These are phyloP conservation scores for Discostella stelligeroides DNA, from an alignment of 108 stramenopile species.

Conservation along the genomic window DNA sequence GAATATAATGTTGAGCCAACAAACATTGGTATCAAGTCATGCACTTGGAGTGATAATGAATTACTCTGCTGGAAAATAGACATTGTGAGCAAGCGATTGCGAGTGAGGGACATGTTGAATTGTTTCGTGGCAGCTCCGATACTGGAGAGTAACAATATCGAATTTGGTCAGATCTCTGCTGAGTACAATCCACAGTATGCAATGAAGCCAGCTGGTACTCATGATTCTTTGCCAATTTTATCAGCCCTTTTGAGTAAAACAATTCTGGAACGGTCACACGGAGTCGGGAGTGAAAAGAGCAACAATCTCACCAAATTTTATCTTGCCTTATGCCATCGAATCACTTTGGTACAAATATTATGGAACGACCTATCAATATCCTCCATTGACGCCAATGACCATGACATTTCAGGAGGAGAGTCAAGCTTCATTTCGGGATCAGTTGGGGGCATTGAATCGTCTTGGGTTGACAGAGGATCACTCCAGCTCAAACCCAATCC, in stretches of 20 bases:
- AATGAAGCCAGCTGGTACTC: background rate
- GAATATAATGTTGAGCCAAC: conserved; percentile 4
- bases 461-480: conserved; percentile 36
- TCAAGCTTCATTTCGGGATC: conserved; percentile 13
- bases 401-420: conserved; percentile 38
- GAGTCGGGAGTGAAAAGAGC: background rate
- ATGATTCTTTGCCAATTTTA: conserved; percentile 17
- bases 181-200: background rate
- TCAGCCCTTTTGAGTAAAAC: conserved; percentile 30
- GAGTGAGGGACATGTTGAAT: conserved; percentile 69
- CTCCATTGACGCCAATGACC: conserved; percentile 54
- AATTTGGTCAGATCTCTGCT: background rate
- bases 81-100: conserved; percentile 64
- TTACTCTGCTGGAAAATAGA: conserved; percentile 54
- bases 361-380: conserved; percentile 70
- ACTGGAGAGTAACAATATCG: background rate
- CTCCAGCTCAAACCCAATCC: conserved; percentile 53
- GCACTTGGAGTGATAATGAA: conserved; percentile 38
- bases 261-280: background rate
- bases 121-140: conserved; percentile 49
- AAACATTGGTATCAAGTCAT: conserved; percentile 2
- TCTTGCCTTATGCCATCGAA: conserved; percentile 66
- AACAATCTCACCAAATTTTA: conserved; percentile 46
- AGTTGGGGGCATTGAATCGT: background rate
- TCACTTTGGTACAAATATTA: conserved; percentile 55